Conservation (phyloP, 2,329 filamentous ascomycete genomes). For the Botrytis medusae region DNA sequence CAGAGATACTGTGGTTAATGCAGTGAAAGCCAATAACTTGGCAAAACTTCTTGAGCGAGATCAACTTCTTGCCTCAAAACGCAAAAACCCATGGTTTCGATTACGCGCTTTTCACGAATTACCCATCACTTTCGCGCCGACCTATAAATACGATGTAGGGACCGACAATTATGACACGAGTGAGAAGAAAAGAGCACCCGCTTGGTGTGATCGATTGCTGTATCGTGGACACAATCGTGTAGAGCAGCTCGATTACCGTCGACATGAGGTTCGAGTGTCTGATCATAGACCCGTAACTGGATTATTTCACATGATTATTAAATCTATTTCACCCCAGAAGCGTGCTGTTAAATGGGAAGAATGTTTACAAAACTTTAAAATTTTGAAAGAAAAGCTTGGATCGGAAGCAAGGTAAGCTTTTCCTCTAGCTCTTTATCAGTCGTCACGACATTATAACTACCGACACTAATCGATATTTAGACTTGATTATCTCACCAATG, state of each 20-base stretch:
- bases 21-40: conserved; percentile 78
- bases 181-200: conserved; percentile 90
- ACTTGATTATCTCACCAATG: conserved; percentile 62
- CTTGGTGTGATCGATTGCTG: conserved; percentile 95
- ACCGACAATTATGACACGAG: conserved; percentile 92
- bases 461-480: conserved; percentile 42
- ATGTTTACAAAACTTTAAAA: conserved; percentile 73
- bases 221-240: conserved; percentile 79
- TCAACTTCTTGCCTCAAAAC: conserved; percentile 83
- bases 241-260: conserved; percentile 80
- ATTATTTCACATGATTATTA: conserved; percentile 77
- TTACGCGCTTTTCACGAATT: conserved; percentile 88
- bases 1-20: conserved; percentile 85
- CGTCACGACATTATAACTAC: neutral
- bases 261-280: conserved; percentile 87
- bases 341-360: conserved; percentile 68
- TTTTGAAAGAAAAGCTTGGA: conserved; percentile 66
- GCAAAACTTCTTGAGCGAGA: conserved; percentile 87
- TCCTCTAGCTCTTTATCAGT: conserved; percentile 19
- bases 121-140: conserved; percentile 88
- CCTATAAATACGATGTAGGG: conserved; percentile 97
- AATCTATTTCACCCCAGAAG: conserved; percentile 70
- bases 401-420: conserved; percentile 73
- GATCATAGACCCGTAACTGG: conserved; percentile 94
- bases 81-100: conserved; percentile 86